These are phyloP conservation scores for Pseudocercospora fuligena DNA, from an alignment of 2,329 filamentous ascomycete genomes.

Conservation along the genomic window DNA sequence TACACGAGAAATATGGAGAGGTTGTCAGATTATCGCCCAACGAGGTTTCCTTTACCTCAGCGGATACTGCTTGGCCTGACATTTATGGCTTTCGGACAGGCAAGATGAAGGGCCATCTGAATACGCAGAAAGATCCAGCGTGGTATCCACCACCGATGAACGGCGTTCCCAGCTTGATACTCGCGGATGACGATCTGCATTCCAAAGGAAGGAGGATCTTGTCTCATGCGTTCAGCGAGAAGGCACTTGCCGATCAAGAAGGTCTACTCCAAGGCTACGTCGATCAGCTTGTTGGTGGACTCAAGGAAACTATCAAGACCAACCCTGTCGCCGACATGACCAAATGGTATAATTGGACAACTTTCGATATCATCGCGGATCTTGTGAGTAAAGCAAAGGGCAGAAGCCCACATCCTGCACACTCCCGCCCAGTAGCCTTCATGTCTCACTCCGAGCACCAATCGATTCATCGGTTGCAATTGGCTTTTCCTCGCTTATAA, in stretches of 20 bases:
- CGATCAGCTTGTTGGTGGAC: conserved; percentile 45
- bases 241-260: conserved; percentile 49
- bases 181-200: conserved; percentile 46
- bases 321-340: conserved; percentile 33
- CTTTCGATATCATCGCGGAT: conserved; percentile 42
- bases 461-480: neutral
- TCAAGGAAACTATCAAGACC: conserved; percentile 39
- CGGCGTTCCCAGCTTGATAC: conserved; percentile 38
- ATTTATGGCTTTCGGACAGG: conserved; percentile 48
- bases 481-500: conserved; percentile 35
- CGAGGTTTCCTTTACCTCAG: conserved; percentile 51
- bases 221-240: conserved; percentile 49
- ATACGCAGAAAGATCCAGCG: conserved; percentile 44
- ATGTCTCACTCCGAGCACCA: no score
- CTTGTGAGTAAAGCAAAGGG: conserved; percentile 10
- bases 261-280: conserved; percentile 46
- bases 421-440: no score
- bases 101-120: conserved; percentile 40
- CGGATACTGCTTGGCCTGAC: conserved; percentile 50
- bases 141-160: conserved; percentile 44
- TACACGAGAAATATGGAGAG: conserved; percentile 50
- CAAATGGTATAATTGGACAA: conserved; percentile 44
- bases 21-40: conserved; percentile 49
- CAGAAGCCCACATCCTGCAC: no score
- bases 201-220: conserved; percentile 46